Evolutionary conservation across 2,329 filamentous ascomycete species (phyloP).

Genomic region (Pyricularia grisea): DNA sequence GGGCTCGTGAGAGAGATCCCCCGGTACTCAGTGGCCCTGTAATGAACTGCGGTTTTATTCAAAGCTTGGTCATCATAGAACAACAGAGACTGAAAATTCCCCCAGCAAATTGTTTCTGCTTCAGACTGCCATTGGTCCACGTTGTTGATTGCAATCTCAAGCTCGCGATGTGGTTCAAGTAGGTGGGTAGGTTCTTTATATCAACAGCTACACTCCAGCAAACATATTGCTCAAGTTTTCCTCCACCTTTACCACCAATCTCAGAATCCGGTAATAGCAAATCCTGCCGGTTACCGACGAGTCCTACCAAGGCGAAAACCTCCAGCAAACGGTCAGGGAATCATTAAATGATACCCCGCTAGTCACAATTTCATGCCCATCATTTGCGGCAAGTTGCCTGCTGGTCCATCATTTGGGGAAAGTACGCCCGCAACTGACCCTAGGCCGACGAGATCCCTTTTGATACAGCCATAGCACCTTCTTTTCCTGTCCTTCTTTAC

Average conservation of each 20-base stretch:
- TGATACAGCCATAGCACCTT: background rate
- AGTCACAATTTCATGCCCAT: background rate
- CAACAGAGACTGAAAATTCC: background rate
- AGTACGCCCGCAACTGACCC: background rate
- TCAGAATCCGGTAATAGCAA: background rate
- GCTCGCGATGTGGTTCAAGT: background rate
- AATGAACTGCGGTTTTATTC: background rate
- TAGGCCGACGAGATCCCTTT: background rate
- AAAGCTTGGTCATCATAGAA: background rate
- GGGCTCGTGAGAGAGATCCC: background rate
- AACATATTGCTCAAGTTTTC: background rate
- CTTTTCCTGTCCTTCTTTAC: background rate
- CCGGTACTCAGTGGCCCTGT: background rate
- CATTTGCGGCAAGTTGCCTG: background rate
- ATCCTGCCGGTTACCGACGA: background rate
- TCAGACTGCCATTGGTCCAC: too few species aligned
- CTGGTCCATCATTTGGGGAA: background rate
- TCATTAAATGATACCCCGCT: background rate
- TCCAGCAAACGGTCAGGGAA: background rate
- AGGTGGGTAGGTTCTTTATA: background rate
- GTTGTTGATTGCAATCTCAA: background rate
- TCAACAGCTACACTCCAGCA: background rate
- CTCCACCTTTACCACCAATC: background rate
- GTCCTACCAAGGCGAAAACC: background rate
- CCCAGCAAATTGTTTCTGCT: too few species aligned